A percentile compares a stretch with the other conserved stretches of the same genome.
These are phyloP conservation scores for Panaeolus cyanescens DNA, from an alignment of 768 basidiomycete species.

Conservation along the genomic window DNA sequence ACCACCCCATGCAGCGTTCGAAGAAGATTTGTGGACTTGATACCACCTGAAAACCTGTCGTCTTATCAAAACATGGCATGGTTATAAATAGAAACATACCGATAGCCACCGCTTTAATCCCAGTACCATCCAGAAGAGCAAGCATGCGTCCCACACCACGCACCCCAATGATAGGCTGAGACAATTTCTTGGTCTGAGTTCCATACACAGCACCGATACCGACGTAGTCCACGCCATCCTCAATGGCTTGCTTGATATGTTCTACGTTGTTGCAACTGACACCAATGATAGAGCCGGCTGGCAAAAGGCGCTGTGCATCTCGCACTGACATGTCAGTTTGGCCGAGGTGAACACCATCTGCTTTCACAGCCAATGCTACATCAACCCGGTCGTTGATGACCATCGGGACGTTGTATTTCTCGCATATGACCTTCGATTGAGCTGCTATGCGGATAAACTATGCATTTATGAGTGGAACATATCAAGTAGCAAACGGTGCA, in stretches of 20 bases:
- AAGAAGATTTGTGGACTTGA: conserved; percentile 77
- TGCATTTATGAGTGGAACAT: background rate
- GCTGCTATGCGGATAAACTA: conserved; percentile 80
- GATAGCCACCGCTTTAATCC: conserved; percentile 79
- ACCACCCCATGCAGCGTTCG: conserved; percentile 75
- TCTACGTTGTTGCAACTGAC: conserved; percentile 72
- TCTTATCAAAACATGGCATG: background rate
- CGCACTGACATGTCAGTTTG: conserved; percentile 82
- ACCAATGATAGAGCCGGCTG: conserved; percentile 72
- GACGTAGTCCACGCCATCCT: conserved; percentile 78
- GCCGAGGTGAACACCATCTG: conserved; percentile 86
- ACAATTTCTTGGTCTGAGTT: conserved; percentile 78
- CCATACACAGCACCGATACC: conserved; percentile 86
- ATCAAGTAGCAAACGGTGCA: background rate
- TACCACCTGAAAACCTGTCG: conserved; percentile 63
- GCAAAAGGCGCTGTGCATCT: conserved; percentile 68
- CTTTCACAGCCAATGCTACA: conserved; percentile 76
- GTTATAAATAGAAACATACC: conserved; percentile 48
- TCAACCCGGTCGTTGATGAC: conserved; percentile 90
- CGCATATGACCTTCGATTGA: conserved; percentile 70
- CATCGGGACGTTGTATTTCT: conserved; percentile 76
- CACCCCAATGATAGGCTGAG: conserved; percentile 66
- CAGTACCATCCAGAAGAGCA: conserved; percentile 59
- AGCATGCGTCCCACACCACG: conserved; percentile 72
- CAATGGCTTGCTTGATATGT: conserved; percentile 63